Percentiles rank a stretch among this genome's conserved stretches.
Conservation (phyloP, 768 basidiomycete genomes). For the Leucogyrophana mollusca region DNA sequence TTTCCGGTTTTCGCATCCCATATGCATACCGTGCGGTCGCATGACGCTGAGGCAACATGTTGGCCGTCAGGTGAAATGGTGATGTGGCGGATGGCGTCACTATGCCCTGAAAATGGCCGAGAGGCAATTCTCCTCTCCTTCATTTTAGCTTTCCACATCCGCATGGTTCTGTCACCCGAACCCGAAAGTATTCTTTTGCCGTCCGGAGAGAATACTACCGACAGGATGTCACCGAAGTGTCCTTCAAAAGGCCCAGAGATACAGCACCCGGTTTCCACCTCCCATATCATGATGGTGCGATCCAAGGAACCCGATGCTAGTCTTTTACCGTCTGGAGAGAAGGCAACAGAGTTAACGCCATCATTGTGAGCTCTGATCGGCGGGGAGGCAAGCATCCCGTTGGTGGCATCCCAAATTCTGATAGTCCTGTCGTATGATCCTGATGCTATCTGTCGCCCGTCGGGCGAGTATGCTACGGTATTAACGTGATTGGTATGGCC, state of each 20-base stretch:
- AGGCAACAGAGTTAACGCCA: slow-evolving; percentile 23
- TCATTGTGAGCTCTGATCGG: slow-evolving; percentile 24
- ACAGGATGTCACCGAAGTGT: slow-evolving; percentile 17
- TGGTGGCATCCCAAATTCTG: slow-evolving; percentile 21
- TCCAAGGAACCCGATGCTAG: slow-evolving; percentile 33
- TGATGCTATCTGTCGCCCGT: background rate
- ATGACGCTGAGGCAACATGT: slow-evolving; percentile 28
- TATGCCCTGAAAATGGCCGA: slow-evolving; percentile 19
- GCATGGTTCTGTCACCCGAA: slow-evolving; percentile 27
- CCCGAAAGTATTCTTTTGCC: slow-evolving; percentile 26
- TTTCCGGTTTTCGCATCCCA: slow-evolving; percentile 20
- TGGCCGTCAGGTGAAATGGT: slow-evolving; percentile 29
- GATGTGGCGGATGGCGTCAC: slow-evolving; percentile 22
- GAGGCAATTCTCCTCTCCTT: slow-evolving; percentile 4
- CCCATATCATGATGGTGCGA: slow-evolving; percentile 27
- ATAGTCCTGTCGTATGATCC: slow-evolving; percentile 8
- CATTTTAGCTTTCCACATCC: slow-evolving; percentile 25
- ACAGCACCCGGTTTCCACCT: slow-evolving; percentile 16
- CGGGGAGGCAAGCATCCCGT: slow-evolving; percentile 11
- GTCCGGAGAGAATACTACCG: slow-evolving; percentile 29
- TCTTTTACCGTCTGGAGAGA: slow-evolving; percentile 22
- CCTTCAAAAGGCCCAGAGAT: slow-evolving; percentile 15
- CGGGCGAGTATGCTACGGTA: background rate
- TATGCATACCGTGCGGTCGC: slow-evolving; percentile 27
- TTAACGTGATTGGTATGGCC: background rate